Evolutionary conservation across 2,329 filamentous ascomycete genomes (phyloP).

Genomic region (Xylaria sp.): DNA sequence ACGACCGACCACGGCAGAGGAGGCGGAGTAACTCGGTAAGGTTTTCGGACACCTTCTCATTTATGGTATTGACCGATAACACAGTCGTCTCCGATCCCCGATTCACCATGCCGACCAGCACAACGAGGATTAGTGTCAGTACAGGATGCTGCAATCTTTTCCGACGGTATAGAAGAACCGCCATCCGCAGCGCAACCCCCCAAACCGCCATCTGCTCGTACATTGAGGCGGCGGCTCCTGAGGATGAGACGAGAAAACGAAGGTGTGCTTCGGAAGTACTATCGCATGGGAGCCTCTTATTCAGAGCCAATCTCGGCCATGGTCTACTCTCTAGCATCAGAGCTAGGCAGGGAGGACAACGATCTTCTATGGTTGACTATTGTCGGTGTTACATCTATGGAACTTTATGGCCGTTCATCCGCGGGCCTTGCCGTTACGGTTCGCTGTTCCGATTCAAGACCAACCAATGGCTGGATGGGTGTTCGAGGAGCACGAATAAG

Average conservation of each 20-base stretch:
- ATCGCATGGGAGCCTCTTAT: conserved; percentile 86
- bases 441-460: conserved; percentile 64
- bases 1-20: conserved; percentile 79
- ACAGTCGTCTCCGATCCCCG: conserved; percentile 73
- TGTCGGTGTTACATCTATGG: conserved; percentile 92
- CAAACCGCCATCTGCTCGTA: conserved; percentile 74
- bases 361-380: conserved; percentile 95
- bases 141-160: conserved; percentile 58
- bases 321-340: conserved; percentile 92
- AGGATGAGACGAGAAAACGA: conserved; percentile 83
- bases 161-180: conserved; percentile 61
- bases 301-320: conserved; percentile 95
- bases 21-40: conserved; percentile 88
- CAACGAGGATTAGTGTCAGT: conserved; percentile 70
- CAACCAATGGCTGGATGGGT: conserved; percentile 79
- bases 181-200: conserved; percentile 68
- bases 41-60: conserved; percentile 42
- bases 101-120: conserved; percentile 69
- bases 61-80: conserved; percentile 46
- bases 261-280: conserved; percentile 80
- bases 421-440: conserved; percentile 76
- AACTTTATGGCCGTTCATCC: conserved; percentile 87
- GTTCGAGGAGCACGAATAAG: conserved; percentile 84
- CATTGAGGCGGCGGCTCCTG: conserved; percentile 77
- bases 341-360: conserved; percentile 95